Evolutionary conservation across 306 rosid genomes (phyloP), one percentile per base, ranked within the genome.

Genomic region (Prunus armeniaca): DNA sequence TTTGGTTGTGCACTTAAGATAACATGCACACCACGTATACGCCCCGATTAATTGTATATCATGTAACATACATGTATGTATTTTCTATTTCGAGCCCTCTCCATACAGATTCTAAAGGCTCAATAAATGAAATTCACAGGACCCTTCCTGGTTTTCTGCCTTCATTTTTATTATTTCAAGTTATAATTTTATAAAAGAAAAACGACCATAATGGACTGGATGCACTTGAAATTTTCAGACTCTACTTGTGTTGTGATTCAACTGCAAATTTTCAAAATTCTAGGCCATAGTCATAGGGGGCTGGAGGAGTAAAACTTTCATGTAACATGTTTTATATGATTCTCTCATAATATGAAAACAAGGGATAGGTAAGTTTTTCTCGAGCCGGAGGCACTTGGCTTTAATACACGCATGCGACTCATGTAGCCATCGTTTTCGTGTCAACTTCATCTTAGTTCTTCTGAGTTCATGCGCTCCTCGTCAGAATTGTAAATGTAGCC

Each of bases 391-490:
- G 0, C 43, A 47, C 43, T 69, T 69, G 58, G 4, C 17, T 24
- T 67, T 9, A 56, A 52, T 32, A 3, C 62, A 41, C 2, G 15
- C 74, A 56, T 13, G 57, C 52, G 2, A 34, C 22, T 50, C 56
- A 32, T 50, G 22, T 18, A 62, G 47, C 65, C 76, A 34, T 70
- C 27, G 63, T 38, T 70, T 38, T 78, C 71, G 3, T 15, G 68
- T 20, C 18, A 24, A 45, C 28, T 20, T 32, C 50, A 70, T 78
- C 71, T 0, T 7, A 38, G 9, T 13, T 30, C 5, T 62, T 8
- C 20, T 17, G 38, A 18, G 67, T 71, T 71, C 82, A 71, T 71
- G 82, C 27, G 43, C 46, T 63, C 60, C 73, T 71, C 77, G 60
- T 50, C 55, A 34, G 12, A 25, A 38, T 5, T 19, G 28, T 71